A percentile compares a stretch with the other conserved stretches of the same genome.
phyloP scores from a whole-genome alignment of 192 early-diverging fungal species.

The Piromyces sp. region DNA sequence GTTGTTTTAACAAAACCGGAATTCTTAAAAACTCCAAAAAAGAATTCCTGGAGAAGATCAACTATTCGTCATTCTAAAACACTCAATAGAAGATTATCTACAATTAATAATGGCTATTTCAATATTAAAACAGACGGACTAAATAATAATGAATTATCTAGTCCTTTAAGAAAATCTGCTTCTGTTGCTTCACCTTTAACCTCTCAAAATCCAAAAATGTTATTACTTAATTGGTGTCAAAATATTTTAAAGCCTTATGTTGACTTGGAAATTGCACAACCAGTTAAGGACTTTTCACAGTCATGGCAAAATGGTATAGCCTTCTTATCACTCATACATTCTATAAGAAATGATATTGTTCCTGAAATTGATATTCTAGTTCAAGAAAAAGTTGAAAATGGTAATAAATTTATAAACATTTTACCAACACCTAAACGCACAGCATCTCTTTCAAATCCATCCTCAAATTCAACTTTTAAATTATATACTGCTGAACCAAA shows the following conservation, averaged over 20 bases:
- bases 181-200: not conserved
- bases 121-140: not conserved
- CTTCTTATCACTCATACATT: conserved; percentile 10
- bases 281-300: conserved; percentile 6
- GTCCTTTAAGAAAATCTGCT: not conserved
- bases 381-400: not conserved
- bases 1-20: not conserved
- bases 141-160: not conserved
- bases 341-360: conserved; percentile 1
- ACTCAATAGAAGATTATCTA: not conserved
- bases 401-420: not conserved
- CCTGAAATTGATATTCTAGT: conserved; percentile 3
- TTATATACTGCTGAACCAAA: conserved; percentile 1
- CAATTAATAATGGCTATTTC: not conserved
- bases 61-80: not conserved
- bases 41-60: not conserved
- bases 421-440: not conserved
- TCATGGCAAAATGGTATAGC: conserved; percentile 11
- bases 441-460: not conserved
- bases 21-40: not conserved
- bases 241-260: conserved; percentile 11
- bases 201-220: conserved; percentile 1
- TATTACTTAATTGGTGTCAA: conserved; percentile 10
- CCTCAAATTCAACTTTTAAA: not conserved
- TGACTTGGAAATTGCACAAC: conserved; percentile 4